Evolutionary conservation across 805 yeast genomes (phyloP), one percentile per base, ranked within the genome.

Genomic region (Lachancea lanzarotensis): DNA sequence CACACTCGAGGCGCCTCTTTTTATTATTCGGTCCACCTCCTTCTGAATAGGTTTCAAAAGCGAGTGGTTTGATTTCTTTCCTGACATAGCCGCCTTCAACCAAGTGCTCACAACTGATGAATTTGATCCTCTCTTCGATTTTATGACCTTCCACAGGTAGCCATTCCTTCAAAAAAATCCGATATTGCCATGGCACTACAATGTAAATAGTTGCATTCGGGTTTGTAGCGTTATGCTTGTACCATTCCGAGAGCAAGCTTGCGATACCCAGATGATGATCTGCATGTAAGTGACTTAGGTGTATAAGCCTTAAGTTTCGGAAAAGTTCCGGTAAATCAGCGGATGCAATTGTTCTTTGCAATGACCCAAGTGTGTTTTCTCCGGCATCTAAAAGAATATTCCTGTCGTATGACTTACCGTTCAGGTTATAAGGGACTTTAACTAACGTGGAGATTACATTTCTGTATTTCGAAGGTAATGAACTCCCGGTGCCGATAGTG

Each of bases 221-320:
- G 47, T 75, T 70, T 12, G 66, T 60, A 27, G 63, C 58, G 46
- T 75, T 70, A 46, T 61, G 55, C n/a, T 55, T 46, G 38, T 63
- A 57, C 95, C 97, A 90, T 51, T 78, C 79, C 32, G 72, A 70
- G 22, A 93, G 70, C 3, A 93, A 62, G 4, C 87, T 75, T 8
- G 84, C 67, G 4, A 85, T 71, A 0, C 99, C 99, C 35, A 93
- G 67, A 63, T 91, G 97, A 62, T 93, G 99, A 61, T 93, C 99
- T 0, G 98, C 98, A 65, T 93, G 99, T 54, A 91, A 70, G 69
- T 93, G 99, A 53, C 95, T 84, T 43, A 93, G 68, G 56, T 78
- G 85, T 17, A 91, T 68, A 43, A 86, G 46, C 27, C 74, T 68
- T 46, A 90, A 65, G 54, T 90, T 95, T 34, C 65, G 52, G 50